Evolutionary conservation across 208 protist genomes (phyloP).

Genomic region (Acanthamoeba quina): DNA sequence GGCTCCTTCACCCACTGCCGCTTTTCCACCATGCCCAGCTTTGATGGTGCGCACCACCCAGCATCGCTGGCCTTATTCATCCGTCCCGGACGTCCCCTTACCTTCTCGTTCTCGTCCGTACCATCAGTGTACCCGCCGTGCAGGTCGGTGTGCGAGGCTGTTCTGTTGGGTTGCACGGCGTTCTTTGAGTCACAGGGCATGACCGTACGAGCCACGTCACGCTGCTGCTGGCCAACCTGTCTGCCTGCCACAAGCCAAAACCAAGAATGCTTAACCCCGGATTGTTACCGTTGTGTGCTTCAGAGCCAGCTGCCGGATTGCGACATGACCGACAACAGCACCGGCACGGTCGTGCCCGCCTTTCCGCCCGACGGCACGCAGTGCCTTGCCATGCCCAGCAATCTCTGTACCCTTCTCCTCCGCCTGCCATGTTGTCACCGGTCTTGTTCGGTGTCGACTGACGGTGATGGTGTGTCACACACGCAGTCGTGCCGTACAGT

Average conservation of each 20-base stretch:
- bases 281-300: not conserved
- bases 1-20: conserved; percentile 41
- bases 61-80: not conserved
- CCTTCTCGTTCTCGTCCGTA: too few species aligned
- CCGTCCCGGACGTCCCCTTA: not conserved
- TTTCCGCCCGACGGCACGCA: conserved; percentile 32
- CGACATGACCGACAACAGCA: conserved; percentile 64
- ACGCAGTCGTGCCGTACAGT: conserved; percentile 50
- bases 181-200: conserved; percentile 39
- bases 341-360: not conserved
- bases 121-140: conserved; percentile 34
- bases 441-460: not conserved
- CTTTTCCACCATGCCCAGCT: not conserved
- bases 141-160: conserved; percentile 26
- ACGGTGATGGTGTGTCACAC: not conserved
- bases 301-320: conserved; percentile 35
- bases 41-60: not conserved
- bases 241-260: too few species aligned
- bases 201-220: not conserved
- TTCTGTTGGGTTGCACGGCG: not conserved
- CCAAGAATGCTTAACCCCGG: not conserved
- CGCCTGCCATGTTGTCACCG: not conserved
- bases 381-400: conserved; percentile 7
- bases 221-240: too few species aligned
- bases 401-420: not conserved